Evolutionary conservation across 371 early-diverging fungal species (phyloP), one percentile per base, ranked within the genome.

Genomic region (Cokeromyces recurvatus): DNA sequence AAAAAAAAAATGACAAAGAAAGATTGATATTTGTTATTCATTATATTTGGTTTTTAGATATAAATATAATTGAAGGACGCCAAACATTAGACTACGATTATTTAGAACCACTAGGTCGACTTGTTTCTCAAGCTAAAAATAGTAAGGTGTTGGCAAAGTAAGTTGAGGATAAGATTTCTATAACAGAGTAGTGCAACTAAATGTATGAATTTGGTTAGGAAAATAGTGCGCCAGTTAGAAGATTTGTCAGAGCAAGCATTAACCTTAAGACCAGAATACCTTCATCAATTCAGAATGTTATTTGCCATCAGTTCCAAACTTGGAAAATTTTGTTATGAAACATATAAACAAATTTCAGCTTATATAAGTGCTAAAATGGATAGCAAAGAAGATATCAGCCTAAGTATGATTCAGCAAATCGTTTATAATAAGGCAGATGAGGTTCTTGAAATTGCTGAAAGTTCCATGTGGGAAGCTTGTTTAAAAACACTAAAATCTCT

Each of bases 151-250:
- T 67, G 6, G 78, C 84, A 12, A 75, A 73, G 80, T 59, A 57
- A 27, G 12, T 38, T 6, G 6, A 31, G 3, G 11, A 4, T 22
- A 22, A 16, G 29, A 1, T 0, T n/a, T 16, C 9, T 16, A 21
- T 7, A 29, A 40, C 27, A 19, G 24, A n/a, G n/a, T n/a, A n/a
- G n/a, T n/a, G 10, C 0, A 22, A 29, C 17, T 6, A 14, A 29
- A 27, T 11, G 16, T 22, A 2, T 12, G 25, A 5, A 14, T 29
- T 19, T 38, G 16, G 31, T 11, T 48, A 66, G 67, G 37, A 89
- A 87, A 74, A 45, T 89, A 24, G 47, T 80, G 48, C 77, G 86
- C 21, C 77, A 82, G 32, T 50, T 87, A n/a, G 78, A 77, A 21
- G 89, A 89, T 40, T 57, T 87, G 19, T 63, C 67, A 10, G 79